These are phyloP conservation scores for Syzygium syzygioides DNA, from an alignment of 441 rosid species.

Conservation along the genomic window DNA sequence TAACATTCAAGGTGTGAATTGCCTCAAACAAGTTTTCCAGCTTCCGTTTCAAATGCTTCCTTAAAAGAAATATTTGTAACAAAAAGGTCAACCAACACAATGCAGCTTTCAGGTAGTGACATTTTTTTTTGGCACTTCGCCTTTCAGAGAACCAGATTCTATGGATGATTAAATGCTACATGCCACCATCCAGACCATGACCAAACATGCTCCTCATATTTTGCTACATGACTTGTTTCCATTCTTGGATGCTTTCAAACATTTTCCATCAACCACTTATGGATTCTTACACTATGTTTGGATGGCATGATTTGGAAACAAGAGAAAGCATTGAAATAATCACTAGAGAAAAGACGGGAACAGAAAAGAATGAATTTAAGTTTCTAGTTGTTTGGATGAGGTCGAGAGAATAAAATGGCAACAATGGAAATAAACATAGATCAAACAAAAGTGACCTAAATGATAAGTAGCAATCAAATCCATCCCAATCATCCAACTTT, in stretches of 20 bases:
- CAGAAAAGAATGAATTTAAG: background rate
- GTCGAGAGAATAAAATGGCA: background rate
- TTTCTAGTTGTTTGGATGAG: background rate
- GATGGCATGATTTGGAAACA: background rate
- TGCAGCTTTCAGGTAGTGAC: background rate
- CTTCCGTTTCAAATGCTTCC: background rate
- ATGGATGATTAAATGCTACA: background rate
- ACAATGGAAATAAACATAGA: background rate
- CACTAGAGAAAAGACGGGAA: background rate
- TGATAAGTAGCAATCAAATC: background rate
- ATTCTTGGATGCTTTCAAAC: background rate
- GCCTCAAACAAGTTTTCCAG: background rate
- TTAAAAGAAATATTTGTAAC: background rate
- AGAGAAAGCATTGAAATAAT: background rate
- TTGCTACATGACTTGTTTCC: background rate
- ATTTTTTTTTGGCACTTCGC: background rate
- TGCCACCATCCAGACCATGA: background rate
- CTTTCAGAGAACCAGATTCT: background rate
- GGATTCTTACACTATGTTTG: background rate
- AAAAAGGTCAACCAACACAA: background rate
- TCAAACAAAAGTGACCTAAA: background rate
- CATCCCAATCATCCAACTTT: background rate
- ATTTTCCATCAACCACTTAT: background rate
- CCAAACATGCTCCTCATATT: background rate
- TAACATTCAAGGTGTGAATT: background rate